Percentiles rank a stretch among this genome's conserved stretches.
phyloP scores from a whole-genome alignment of 331 rosid genomes.

The Prunus yedoensis region DNA sequence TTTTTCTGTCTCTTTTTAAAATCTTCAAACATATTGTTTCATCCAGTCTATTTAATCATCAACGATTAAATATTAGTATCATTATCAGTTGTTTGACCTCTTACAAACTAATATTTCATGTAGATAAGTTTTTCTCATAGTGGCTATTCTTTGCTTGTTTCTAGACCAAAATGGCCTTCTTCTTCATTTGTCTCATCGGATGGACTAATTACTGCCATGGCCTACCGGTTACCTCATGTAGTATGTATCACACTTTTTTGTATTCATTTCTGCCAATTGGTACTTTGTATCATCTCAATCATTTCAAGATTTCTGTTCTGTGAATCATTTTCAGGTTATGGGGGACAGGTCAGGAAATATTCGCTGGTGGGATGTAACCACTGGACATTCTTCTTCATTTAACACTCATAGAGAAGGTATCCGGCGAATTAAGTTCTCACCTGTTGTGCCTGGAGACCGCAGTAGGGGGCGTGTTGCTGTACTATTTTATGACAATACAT shows the following conservation, averaged over 20 bases:
- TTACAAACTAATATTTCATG: not conserved
- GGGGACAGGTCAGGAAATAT: constrained; percentile 93
- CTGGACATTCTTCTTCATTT: constrained; percentile 95
- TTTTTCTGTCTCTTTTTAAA: not conserved
- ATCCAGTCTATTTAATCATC: not conserved
- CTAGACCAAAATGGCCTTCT: constrained; percentile 99
- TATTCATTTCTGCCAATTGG: constrained; percentile 13
- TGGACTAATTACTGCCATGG: constrained; percentile 97
- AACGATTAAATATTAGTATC: not conserved
- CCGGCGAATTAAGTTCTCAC: constrained; percentile 90
- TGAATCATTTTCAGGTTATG: constrained; percentile 74
- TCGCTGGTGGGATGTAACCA: constrained; percentile 98
- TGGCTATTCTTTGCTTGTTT: constrained; percentile 29
- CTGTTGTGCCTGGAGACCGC: constrained; percentile 81
- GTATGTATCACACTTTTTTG: constrained; percentile 40
- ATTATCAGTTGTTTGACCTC: not conserved
- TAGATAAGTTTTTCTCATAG: constrained; percentile 33
- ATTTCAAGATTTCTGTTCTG: constrained; percentile 15
- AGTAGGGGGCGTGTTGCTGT: constrained; percentile 96
- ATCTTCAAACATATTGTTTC: not conserved
- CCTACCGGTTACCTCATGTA: constrained; percentile 97
- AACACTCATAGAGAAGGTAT: constrained; percentile 94
- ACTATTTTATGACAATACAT: constrained; percentile 90
- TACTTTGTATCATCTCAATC: constrained; percentile 7
- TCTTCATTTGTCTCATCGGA: constrained; percentile 87